Base-by-base conservation (phyloP, 108 stramenopile genomes). In the Phaeodactylum tricornutum region DNA sequence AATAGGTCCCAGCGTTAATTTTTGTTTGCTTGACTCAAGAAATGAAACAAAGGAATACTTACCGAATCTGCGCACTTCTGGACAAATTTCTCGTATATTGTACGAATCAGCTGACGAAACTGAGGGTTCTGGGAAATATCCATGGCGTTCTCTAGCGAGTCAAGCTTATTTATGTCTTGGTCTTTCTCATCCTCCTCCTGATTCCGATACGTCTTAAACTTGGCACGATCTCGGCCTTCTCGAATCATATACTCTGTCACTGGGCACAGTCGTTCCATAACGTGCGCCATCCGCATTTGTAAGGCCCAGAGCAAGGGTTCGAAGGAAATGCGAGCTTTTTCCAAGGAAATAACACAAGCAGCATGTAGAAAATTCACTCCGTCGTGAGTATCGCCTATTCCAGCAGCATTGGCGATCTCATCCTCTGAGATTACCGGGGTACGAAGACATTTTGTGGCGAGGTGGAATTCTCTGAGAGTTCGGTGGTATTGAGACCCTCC, bases 401-500 rank as follows among this genome's bases (percentile, higher is more conserved):
- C 93, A 53, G 86, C 87, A 25, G 93, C 90, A 66, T 94, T 94
- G 32, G 93, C 93, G 59, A 94, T 92, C 67, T 94, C 93, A 44
- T 92, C 87, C 48, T 90, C 86, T 2, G 83, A 71, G 33, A 93
- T 82, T 35, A 77, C 76, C 14, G 93, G 93, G 5, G 78, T 53
- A 28, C 73, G 65, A 40, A 92, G 75, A 49, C 87, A 87, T 16
- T 79, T 57, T 16, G 88, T 79, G 6, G 93, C 93, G 25, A 91
- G 63, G 47, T 75, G 73, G 52, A 94, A 94, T 59, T 94, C 93
- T 27, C 87, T 59, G 19, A 94, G 40, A 7, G 76, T 79, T 28
- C 93, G 75, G 51, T 92, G 93, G 62, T 94, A 94, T 71, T 94
- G 93, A 3, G 88, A 77, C 44, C 93, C 93, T 27, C 93, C 93